phyloP scores from a whole-genome alignment of 345 rosid genomes.

The Reutealis trisperma region DNA sequence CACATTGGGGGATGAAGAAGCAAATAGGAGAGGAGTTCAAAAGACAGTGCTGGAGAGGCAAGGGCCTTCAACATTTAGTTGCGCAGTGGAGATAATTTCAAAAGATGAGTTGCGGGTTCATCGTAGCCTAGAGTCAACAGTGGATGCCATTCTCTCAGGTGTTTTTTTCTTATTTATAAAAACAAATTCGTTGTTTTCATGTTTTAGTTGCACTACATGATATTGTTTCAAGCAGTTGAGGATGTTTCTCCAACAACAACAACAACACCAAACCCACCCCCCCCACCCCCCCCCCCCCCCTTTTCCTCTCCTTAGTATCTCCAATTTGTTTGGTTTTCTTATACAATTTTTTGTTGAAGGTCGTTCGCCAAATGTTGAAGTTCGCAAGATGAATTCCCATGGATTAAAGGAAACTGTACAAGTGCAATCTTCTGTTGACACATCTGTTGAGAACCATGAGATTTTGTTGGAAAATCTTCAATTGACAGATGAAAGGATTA shows the following conservation, averaged over 20 bases:
- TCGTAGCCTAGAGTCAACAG: constrained; percentile 86
- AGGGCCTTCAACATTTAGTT: constrained; percentile 80
- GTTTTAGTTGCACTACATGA: not conserved
- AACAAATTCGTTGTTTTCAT: constrained; percentile 3
- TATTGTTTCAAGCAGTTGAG: not conserved
- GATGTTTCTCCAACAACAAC: too few relatives aligned
- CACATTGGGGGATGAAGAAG: constrained; percentile 89
- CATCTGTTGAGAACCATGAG: constrained; percentile 30
- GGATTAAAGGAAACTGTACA: constrained; percentile 34
- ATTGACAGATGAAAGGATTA: constrained; percentile 30
- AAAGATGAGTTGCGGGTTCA: constrained; percentile 86
- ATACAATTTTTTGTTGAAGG: constrained; percentile 46
- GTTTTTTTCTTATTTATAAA: constrained; percentile 11
- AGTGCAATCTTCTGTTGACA: constrained; percentile 28
- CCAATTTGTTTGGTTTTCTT: constrained; percentile 9
- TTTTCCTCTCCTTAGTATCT: not conserved
- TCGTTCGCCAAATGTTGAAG: constrained; percentile 59
- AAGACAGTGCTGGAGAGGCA: constrained; percentile 86
- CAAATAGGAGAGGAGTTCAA: constrained; percentile 79
- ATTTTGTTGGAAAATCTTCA: constrained; percentile 34
- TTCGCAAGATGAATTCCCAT: constrained; percentile 53
- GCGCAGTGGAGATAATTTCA: constrained; percentile 80
- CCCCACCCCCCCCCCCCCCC: too few relatives aligned
- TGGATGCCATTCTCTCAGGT: constrained; percentile 83
- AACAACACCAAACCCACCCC: too few relatives aligned